A percentile compares a stretch with the other conserved stretches of the same genome.
Evolutionary conservation across 257 asterid species (phyloP).

Genomic region (Anisodus acutangulus): DNA sequence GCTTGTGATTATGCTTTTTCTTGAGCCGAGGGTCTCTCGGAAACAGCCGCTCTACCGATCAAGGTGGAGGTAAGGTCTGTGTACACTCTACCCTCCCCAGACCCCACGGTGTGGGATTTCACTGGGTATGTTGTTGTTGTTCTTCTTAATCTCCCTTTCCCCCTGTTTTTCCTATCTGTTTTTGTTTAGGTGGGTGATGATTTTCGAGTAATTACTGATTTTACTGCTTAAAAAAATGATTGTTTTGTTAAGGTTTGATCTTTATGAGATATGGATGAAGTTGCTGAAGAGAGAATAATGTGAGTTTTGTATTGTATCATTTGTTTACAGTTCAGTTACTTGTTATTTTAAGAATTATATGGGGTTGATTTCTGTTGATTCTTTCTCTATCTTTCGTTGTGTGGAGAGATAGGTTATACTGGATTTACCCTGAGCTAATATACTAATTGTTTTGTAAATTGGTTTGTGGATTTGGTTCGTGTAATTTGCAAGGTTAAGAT

Average conservation of each 20-base stretch:
- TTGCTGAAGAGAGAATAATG: not conserved
- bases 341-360: not conserved
- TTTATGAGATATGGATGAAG: not conserved
- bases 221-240: not conserved
- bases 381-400: not conserved
- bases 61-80: too few species aligned
- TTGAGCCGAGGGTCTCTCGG: too few species aligned
- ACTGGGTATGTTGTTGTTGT: not conserved
- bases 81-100: too few species aligned
- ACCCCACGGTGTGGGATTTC: too few species aligned
- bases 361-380: not conserved
- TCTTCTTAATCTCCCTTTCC: not conserved
- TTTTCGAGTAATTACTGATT: not conserved
- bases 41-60: too few species aligned
- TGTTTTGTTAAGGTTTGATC: not conserved
- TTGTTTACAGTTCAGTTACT: constrained; percentile 2
- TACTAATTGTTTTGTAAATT: constrained; percentile 35
- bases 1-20: too few species aligned
- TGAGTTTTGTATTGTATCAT: not conserved
- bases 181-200: not conserved
- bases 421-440: not conserved
- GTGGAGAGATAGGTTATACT: not conserved
- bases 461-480: constrained; percentile 34
- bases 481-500: constrained; percentile 68
- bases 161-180: not conserved